These are phyloP conservation scores for Reticulascus tulasneorum DNA, from an alignment of 2,329 filamentous ascomycete species.

Conservation along the genomic window DNA sequence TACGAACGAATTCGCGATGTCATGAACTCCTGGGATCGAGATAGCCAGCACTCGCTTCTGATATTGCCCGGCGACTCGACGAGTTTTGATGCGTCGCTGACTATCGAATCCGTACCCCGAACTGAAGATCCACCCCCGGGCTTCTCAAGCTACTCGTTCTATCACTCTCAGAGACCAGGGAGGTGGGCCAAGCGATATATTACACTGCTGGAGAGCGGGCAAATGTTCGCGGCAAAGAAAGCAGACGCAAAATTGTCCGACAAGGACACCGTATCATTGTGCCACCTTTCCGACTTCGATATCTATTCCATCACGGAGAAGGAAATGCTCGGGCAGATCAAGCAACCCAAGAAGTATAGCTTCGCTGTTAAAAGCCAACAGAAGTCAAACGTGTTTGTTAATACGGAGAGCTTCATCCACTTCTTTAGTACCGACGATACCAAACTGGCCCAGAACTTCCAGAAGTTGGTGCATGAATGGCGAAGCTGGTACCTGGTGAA, in stretches of 20 bases:
- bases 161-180: conserved; percentile 75
- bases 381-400: conserved; percentile 77
- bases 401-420: conserved; percentile 82
- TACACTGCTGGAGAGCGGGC: conserved; percentile 69
- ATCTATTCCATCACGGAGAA: conserved; percentile 74
- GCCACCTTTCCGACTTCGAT: conserved; percentile 88
- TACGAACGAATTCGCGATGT: conserved; percentile 86
- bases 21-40: conserved; percentile 88
- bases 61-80: conserved; percentile 57
- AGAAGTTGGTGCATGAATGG: conserved; percentile 71
- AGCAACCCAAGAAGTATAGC: conserved; percentile 79
- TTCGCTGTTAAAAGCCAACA: conserved; percentile 91
- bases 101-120: conserved; percentile 59
- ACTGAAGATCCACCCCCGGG: conserved; percentile 58
- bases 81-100: conserved; percentile 58
- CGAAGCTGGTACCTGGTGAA: conserved; percentile 88
- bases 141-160: conserved; percentile 62
- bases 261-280: conserved; percentile 68
- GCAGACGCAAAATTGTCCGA: conserved; percentile 51
- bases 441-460: conserved; percentile 63
- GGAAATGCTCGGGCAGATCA: conserved; percentile 66
- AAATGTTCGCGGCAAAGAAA: conserved; percentile 69
- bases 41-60: conserved; percentile 70
- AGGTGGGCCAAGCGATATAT: conserved; percentile 88
- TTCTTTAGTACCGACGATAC: conserved; percentile 83